These are phyloP conservation scores for Kingdonia uniflora DNA, from an alignment of 164 flowering plant genomes.

Conservation along the genomic window DNA sequence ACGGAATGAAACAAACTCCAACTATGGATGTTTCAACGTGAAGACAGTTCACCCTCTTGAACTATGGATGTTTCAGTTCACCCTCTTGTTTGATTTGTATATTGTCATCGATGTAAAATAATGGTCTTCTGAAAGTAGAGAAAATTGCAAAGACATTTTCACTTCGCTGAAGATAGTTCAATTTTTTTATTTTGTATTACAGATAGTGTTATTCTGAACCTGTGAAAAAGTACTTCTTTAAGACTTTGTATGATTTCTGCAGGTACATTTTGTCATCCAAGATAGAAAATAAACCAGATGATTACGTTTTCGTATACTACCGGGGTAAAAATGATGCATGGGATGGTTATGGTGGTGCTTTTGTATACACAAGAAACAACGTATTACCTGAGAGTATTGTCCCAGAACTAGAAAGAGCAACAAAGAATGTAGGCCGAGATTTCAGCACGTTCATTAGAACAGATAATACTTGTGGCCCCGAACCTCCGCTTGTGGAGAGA, in stretches of 20 bases:
- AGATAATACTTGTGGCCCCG: conserved; percentile 88
- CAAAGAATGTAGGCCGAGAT: conserved; percentile 69
- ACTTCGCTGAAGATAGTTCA: too few relatives aligned
- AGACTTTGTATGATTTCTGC: conserved; percentile 14
- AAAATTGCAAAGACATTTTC: too few relatives aligned
- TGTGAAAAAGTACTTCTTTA: too few relatives aligned
- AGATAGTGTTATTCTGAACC: too few relatives aligned
- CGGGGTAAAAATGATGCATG: conserved; percentile 93
- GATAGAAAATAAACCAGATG: conserved; percentile 63
- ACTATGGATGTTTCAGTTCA: too few relatives aligned
- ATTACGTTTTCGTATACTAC: conserved; percentile 88
- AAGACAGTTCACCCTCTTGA: too few relatives aligned
- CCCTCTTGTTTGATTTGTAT: too few relatives aligned
- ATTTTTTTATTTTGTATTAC: too few relatives aligned
- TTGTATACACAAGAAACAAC: conserved; percentile 80
- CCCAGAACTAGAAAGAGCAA: conserved; percentile 73
- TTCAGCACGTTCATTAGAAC: conserved; percentile 65
- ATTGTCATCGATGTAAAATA: too few relatives aligned
- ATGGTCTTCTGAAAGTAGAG: too few relatives aligned
- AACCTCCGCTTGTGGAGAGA: conserved; percentile 86
- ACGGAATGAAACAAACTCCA: too few relatives aligned
- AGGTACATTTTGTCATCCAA: conserved; percentile 91
- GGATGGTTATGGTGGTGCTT: conserved; percentile 98
- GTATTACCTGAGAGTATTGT: conserved; percentile 68
- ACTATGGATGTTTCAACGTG: too few relatives aligned